Evolutionary conservation across 2,329 filamentous ascomycete genomes (phyloP).

Genomic region (Pseudogymnoascus sp.): DNA sequence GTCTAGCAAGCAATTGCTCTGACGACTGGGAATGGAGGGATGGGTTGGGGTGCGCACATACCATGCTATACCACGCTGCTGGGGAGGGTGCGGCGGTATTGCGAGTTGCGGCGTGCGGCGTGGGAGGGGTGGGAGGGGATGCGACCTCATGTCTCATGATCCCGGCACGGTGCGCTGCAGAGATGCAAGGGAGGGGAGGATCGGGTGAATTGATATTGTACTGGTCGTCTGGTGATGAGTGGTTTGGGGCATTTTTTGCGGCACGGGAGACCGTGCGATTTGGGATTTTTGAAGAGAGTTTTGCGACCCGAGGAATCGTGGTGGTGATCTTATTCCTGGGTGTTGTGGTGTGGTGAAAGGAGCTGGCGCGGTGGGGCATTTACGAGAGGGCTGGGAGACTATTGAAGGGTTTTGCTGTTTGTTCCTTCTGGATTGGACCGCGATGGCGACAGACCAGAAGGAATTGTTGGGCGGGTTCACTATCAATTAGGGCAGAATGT

Average conservation of each 20-base stretch:
- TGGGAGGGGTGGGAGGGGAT: background rate
- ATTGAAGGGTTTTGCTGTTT: conserved; percentile 6
- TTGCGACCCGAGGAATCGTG: background rate
- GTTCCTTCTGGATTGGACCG: background rate
- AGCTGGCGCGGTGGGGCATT: background rate
- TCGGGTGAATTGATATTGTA: background rate
- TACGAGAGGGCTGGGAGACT: background rate
- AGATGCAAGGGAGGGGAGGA: background rate
- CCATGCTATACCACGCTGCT: background rate
- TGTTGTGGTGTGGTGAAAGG: background rate
- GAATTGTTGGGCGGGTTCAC: background rate
- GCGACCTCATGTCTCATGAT: conserved; percentile 3
- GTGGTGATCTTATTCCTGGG: background rate
- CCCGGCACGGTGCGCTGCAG: background rate
- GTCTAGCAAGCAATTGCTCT: background rate
- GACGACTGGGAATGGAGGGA: background rate
- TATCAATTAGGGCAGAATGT: background rate
- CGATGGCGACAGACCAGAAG: background rate
- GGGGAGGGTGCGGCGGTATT: background rate
- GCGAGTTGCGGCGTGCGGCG: background rate
- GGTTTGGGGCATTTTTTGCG: background rate
- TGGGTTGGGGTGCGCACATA: background rate
- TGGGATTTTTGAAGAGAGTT: background rate
- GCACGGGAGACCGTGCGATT: background rate
- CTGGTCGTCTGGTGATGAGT: background rate